Conservation (phyloP, 331 rosid species). For the Arachis monticola region DNA sequence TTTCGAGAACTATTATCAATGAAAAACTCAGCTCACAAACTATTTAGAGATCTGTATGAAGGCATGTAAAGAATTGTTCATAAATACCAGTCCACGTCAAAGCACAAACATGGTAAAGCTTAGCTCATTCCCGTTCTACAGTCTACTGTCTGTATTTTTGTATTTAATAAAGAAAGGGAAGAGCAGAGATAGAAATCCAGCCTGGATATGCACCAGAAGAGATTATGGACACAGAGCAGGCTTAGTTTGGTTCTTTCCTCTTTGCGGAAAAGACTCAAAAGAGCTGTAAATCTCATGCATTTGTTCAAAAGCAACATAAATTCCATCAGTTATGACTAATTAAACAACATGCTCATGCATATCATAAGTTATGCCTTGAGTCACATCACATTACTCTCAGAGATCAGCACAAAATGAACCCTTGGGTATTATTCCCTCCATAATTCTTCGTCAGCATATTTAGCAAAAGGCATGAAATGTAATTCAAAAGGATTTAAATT, state of each 20-base stretch:
- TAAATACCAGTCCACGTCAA: not conserved
- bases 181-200: conserved; percentile 7
- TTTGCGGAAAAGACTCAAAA: not conserved
- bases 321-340: conserved; percentile 18
- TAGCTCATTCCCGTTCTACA: not conserved
- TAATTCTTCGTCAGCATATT: not conserved
- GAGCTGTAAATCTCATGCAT: not conserved
- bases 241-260: conserved; percentile 23
- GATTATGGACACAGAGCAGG: not conserved
- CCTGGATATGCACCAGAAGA: not conserved
- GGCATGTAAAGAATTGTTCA: not conserved
- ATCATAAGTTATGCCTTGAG: not conserved
- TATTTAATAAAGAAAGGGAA: conserved; percentile 5
- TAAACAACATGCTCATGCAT: not conserved
- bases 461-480: conserved; percentile 9
- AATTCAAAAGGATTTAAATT: not conserved
- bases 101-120: not conserved
- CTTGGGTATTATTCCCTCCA: not conserved
- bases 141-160: not conserved
- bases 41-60: not conserved
- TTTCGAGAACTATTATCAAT: not conserved
- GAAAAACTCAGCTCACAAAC: not conserved
- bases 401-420: not conserved
- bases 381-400: not conserved
- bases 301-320: not conserved